Evolutionary conservation across 176 grass and related monocot species (phyloP).

Genomic region (Luzula sylvatica): DNA sequence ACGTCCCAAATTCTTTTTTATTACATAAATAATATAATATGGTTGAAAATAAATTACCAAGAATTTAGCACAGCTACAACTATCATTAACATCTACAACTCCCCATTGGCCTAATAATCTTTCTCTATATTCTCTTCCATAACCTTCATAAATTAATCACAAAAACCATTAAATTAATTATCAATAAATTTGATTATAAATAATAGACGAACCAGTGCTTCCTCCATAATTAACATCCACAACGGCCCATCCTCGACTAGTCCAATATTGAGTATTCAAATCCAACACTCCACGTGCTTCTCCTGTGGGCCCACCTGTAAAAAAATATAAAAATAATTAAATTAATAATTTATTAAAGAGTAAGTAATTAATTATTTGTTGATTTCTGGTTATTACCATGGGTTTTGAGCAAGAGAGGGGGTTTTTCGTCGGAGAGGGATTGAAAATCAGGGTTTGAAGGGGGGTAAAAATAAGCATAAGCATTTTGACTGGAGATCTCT

Average conservation of each 20-base stretch:
- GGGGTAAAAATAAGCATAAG: conserved; percentile 93
- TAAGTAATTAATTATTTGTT: neutral
- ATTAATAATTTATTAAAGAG: too few species aligned
- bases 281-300: conserved; percentile 58
- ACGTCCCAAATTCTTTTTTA: conserved; percentile 16
- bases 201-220: conserved; percentile 62
- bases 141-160: conserved; percentile 49
- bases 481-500: conserved; percentile 53
- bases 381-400: conserved; percentile 40
- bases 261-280: conserved; percentile 90
- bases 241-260: conserved; percentile 90
- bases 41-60: conserved; percentile 36
- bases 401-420: conserved; percentile 82
- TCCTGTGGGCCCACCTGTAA: conserved; percentile 72
- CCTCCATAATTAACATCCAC: conserved; percentile 97
- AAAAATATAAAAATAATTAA: conserved; percentile 4
- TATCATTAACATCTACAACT: conserved; percentile 84
- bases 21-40: conserved; percentile 14
- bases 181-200: neutral
- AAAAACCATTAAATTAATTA: conserved; percentile 5
- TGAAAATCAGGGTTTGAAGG: conserved; percentile 56
- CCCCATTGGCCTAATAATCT: conserved; percentile 79
- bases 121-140: conserved; percentile 84
- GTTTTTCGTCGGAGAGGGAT: conserved; percentile 61
- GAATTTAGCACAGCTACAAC: conserved; percentile 73